phyloP scores from a whole-genome alignment of 2,329 filamentous ascomycete genomes.

The Cladosporium velox region DNA sequence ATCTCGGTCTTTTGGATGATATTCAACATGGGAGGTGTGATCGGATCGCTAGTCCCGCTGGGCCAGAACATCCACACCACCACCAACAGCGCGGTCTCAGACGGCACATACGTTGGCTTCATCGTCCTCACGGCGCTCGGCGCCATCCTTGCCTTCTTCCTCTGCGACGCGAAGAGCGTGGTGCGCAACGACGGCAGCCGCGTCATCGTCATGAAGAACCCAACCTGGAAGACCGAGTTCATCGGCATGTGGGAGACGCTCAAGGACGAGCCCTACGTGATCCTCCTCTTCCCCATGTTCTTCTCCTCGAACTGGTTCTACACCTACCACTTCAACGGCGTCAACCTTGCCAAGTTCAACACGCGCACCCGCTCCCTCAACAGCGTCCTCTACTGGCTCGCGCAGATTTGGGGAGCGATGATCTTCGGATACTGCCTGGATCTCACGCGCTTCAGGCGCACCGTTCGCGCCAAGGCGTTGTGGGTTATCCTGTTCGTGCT shows the following conservation, averaged over 20 bases:
- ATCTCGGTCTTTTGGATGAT: conserved; percentile 94
- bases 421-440: conserved; percentile 75
- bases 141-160: conserved; percentile 66
- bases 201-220: conserved; percentile 88
- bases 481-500: conserved; percentile 64
- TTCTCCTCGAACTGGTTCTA: conserved; percentile 79
- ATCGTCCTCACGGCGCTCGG: conserved; percentile 78
- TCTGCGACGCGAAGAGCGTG: conserved; percentile 72
- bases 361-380: conserved; percentile 76
- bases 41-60: conserved; percentile 75
- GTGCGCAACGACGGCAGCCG: conserved; percentile 74
- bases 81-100: conserved; percentile 56
- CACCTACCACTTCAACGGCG: conserved; percentile 74
- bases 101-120: conserved; percentile 87
- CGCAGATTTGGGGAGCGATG: conserved; percentile 75
- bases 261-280: conserved; percentile 68
- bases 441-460: conserved; percentile 58
- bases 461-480: conserved; percentile 65
- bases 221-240: conserved; percentile 80
- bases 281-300: conserved; percentile 80
- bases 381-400: conserved; percentile 71
- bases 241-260: conserved; percentile 74
- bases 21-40: conserved; percentile 88
- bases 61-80: conserved; percentile 68
- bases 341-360: conserved; percentile 72